Evolutionary conservation across 176 grass and related monocot genomes (phyloP).

Genomic region (Puya raimondii): DNA sequence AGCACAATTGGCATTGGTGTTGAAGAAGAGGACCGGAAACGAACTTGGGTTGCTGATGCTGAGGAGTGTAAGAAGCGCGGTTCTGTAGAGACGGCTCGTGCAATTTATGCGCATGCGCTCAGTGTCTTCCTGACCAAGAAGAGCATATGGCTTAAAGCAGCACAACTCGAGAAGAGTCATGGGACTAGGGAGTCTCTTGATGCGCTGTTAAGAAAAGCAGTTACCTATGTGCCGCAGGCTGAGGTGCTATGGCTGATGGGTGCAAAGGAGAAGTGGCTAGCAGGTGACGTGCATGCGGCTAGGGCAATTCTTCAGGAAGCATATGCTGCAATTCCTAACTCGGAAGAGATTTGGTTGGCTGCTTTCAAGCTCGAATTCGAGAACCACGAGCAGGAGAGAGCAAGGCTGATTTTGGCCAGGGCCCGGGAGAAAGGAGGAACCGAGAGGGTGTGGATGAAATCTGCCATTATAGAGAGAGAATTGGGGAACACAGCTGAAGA

Average conservation of each 20-base stretch:
- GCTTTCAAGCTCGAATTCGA: slow-evolving; percentile 98
- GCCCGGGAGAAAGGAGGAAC: slow-evolving; percentile 90
- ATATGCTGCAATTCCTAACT: slow-evolving; percentile 84
- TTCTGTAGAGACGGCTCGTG: slow-evolving; percentile 87
- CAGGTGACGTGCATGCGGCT: slow-evolving; percentile 80
- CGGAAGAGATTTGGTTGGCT: slow-evolving; percentile 91
- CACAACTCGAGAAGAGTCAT: slow-evolving; percentile 93
- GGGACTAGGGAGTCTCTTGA: slow-evolving; percentile 82
- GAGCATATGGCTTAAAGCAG: slow-evolving; percentile 90
- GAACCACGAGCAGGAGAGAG: slow-evolving; percentile 91
- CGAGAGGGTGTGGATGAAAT: slow-evolving; percentile 98
- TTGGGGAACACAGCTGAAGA: slow-evolving; percentile 62
- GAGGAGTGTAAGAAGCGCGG: slow-evolving; percentile 94
- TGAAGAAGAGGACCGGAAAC: slow-evolving; percentile 81
- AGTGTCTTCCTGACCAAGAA: slow-evolving; percentile 74
- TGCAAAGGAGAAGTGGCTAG: slow-evolving; percentile 92
- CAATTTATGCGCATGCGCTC: slow-evolving; percentile 82
- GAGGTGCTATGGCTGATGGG: slow-evolving; percentile 96
- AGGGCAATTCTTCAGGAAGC: slow-evolving; percentile 93
- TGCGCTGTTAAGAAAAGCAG: slow-evolving; percentile 73
- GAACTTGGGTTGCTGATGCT: slow-evolving; percentile 95
- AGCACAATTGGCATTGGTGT: slow-evolving; percentile 81
- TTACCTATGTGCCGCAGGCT: slow-evolving; percentile 75
- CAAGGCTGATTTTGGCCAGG: slow-evolving; percentile 85
- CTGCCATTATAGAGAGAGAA: slow-evolving; percentile 80